Base-by-base conservation (phyloP, 371 early-diverging fungal species). In the Capniomyces stellatus region DNA sequence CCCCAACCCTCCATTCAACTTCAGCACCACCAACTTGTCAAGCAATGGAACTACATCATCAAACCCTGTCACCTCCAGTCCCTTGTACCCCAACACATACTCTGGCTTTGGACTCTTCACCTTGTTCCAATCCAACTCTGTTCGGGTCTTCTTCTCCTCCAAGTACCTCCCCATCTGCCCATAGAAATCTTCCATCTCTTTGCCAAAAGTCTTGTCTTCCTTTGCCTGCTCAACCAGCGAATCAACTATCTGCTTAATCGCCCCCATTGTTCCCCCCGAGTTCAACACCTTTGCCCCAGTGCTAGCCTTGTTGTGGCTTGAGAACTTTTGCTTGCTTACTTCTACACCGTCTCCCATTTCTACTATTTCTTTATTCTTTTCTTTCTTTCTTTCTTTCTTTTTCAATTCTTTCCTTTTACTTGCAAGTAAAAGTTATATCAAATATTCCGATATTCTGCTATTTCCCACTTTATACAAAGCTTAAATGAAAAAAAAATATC, bases 1-100 rank as follows among this genome's bases (percentile, higher is more conserved):
- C 55, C 98, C 99, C 30, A 98, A 81, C 56, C 98, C 99, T 66
- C 99, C 98, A 64, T 99, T 98, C 49, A 99, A 78, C 75, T 99
- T 99, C 46, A 99, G 74, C 4, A 99, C 97, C 46, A 97, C 98
- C 12, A 99, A 77, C 68, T 98, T 98, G 58, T 71, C 71, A 21
- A 99, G 76, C 42, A 70, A 58, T 15, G 60, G 61, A 28, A 64
- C 53, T 47, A 82, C 77, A 48, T 69, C 60, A 13, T 73, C 67
- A 19, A 66, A 60, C 23, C 73, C 59, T 43, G 64, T 64, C 55
- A 72, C 65, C 46, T 75, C 66, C 30, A 93, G 72, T 31, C 66
- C 71, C 54, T 71, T 72, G 69, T 92, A 93, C 22, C 75, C 75
- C 27, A 87, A 77, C 57, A 96, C 77, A 63, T 83, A 81, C 44